A percentile compares a stretch with the other conserved stretches of the same genome.
phyloP scores from a whole-genome alignment of 768 basidiomycete genomes.

The Lepiota brunneoincarnata region DNA sequence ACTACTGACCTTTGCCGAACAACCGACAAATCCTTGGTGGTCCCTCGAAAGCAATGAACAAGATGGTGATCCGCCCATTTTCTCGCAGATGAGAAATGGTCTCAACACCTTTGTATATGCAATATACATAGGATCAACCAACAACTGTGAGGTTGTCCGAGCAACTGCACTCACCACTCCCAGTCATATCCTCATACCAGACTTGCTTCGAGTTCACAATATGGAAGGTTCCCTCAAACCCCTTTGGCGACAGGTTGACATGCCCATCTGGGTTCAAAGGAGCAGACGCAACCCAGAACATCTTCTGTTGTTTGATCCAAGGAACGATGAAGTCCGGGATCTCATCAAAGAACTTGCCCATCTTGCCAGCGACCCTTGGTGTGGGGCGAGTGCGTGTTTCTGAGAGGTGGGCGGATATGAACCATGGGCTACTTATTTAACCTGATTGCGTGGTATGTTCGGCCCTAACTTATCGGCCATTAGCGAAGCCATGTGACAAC shows the following conservation, averaged over 20 bases:
- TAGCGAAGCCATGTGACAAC: too few species aligned
- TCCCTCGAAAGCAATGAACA: slow-evolving; percentile 62
- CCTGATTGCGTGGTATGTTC: neutral
- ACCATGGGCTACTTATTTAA: neutral
- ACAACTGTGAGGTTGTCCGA: neutral
- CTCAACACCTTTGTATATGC: slow-evolving; percentile 42
- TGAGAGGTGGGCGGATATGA: neutral
- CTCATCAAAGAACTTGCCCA: slow-evolving; percentile 53
- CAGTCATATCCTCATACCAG: slow-evolving; percentile 70
- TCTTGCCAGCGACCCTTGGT: slow-evolving; percentile 21
- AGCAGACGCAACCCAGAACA: slow-evolving; percentile 64
- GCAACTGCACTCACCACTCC: slow-evolving; percentile 44
- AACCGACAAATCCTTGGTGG: slow-evolving; percentile 56
- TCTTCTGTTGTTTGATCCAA: slow-evolving; percentile 55
- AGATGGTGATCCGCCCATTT: slow-evolving; percentile 58
- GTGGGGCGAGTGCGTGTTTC: neutral
- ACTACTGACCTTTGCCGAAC: slow-evolving; percentile 49
- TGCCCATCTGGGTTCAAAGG: slow-evolving; percentile 57
- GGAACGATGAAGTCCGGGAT: slow-evolving; percentile 46
- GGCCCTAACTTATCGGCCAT: too few species aligned
- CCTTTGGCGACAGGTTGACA: slow-evolving; percentile 65
- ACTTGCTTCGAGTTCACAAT: slow-evolving; percentile 44
- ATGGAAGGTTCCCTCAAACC: slow-evolving; percentile 47
- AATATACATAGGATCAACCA: neutral
- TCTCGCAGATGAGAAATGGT: slow-evolving; percentile 62